phyloP scores from a whole-genome alignment of 1,284 basidiomycete genomes.

The Ceratorhiza oryzae-sativae region DNA sequence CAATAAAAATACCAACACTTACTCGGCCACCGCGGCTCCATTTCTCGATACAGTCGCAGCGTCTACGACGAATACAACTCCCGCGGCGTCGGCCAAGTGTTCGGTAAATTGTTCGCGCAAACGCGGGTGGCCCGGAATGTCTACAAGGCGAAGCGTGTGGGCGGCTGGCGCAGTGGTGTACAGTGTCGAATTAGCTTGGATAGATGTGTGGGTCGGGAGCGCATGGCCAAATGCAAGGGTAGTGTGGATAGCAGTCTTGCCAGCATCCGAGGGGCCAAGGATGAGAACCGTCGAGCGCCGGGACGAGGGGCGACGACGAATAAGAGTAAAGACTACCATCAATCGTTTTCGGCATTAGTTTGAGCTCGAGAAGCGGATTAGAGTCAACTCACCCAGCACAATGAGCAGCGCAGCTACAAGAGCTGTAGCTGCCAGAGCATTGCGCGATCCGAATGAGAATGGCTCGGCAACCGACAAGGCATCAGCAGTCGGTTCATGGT shows the following conservation, averaged over 20 bases:
- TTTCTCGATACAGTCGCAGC: constrained; percentile 75
- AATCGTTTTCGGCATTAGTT: not conserved
- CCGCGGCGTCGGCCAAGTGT: constrained; percentile 64
- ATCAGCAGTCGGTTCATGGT: constrained; percentile 19
- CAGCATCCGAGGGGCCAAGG: constrained; percentile 72
- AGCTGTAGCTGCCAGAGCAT: not conserved
- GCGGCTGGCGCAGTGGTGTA: constrained; percentile 51
- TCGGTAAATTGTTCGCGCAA: constrained; percentile 74
- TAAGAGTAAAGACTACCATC: constrained; percentile 7
- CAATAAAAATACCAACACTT: constrained; percentile 49
- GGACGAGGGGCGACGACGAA: constrained; percentile 19
- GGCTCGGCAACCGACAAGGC: constrained; percentile 15
- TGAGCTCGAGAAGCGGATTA: not conserved
- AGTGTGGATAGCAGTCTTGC: constrained; percentile 74
- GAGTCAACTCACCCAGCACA: constrained; percentile 14
- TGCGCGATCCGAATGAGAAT: constrained; percentile 21
- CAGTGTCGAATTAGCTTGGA: constrained; percentile 69
- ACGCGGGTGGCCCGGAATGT: constrained; percentile 80
- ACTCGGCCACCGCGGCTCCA: constrained; percentile 77
- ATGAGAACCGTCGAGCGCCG: constrained; percentile 58
- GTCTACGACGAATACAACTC: constrained; percentile 77
- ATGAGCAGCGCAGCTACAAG: constrained; percentile 19
- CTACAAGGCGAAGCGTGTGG: constrained; percentile 62
- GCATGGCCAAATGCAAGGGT: constrained; percentile 69
- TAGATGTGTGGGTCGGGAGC: constrained; percentile 71